phyloP scores from a whole-genome alignment of 495 filamentous ascomycete genomes.

The Neurospora africana region DNA sequence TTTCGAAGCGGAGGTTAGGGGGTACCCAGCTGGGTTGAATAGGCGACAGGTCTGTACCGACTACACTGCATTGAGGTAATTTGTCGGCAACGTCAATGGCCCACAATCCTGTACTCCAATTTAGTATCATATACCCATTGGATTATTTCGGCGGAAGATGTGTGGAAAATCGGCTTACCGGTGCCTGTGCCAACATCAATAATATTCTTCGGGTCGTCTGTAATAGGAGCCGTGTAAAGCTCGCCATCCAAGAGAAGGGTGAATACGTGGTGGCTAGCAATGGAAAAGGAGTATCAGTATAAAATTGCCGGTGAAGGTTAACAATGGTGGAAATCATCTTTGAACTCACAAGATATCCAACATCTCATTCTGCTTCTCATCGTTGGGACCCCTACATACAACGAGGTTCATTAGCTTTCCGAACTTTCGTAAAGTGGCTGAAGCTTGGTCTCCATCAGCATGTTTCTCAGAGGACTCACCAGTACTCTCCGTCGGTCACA shows the following conservation, averaged over 20 bases:
- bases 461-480: constrained; percentile 4
- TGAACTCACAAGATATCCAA: constrained; percentile 28
- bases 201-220: constrained; percentile 7
- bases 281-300: constrained; percentile 11
- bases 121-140: constrained; percentile 1
- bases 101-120: constrained; percentile 6
- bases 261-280: constrained; percentile 17
- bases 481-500: constrained; percentile 18
- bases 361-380: constrained; percentile 24
- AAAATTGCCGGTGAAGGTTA: constrained; percentile 23
- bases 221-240: constrained; percentile 44
- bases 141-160: neutral
- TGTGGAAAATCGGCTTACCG: neutral
- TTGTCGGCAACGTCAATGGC: constrained; percentile 28
- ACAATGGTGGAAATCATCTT: neutral
- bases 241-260: constrained; percentile 37
- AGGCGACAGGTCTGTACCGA: constrained; percentile 51
- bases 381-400: constrained; percentile 24
- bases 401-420: neutral
- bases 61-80: constrained; percentile 37
- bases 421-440: neutral
- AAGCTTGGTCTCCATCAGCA: neutral
- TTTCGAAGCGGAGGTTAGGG: constrained; percentile 36
- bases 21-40: constrained; percentile 40
- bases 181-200: neutral